A percentile compares a stretch with the other conserved stretches of the same genome.
phyloP scores from a whole-genome alignment of 2,329 filamentous ascomycete genomes.

The Gnomoniopsis smithogilvyi region DNA sequence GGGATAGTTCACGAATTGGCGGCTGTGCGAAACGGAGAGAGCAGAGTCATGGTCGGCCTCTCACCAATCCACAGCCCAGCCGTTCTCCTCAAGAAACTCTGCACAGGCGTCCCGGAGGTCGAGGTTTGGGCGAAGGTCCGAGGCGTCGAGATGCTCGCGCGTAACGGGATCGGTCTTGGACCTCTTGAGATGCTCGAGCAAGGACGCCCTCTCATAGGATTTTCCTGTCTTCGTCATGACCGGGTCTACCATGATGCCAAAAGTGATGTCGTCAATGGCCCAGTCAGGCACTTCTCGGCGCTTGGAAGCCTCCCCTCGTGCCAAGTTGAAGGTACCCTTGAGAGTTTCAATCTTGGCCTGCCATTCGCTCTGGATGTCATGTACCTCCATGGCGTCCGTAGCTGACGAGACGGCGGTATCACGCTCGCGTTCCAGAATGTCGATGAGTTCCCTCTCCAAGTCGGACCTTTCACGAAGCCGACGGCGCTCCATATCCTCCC shows the following conservation, averaged over 20 bases:
- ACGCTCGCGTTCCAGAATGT: constrained; percentile 44
- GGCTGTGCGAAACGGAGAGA: not conserved
- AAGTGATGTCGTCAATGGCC: constrained; percentile 73
- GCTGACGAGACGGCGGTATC: constrained; percentile 36
- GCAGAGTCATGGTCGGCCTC: constrained; percentile 13
- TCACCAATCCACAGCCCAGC: constrained; percentile 91
- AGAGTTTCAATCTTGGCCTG: constrained; percentile 43
- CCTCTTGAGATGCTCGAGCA: constrained; percentile 80
- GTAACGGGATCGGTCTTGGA: constrained; percentile 79
- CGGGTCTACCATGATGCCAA: constrained; percentile 71
- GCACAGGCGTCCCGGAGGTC: constrained; percentile 77
- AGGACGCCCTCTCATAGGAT: constrained; percentile 82
- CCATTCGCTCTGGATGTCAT: constrained; percentile 46
- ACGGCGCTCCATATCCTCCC: constrained; percentile 70
- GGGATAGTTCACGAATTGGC: not conserved
- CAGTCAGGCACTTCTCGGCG: constrained; percentile 68
- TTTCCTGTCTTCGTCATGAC: constrained; percentile 79
- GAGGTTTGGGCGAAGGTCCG: constrained; percentile 78
- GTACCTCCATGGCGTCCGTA: constrained; percentile 45
- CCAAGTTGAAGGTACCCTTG: constrained; percentile 48
- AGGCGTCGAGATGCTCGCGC: constrained; percentile 64
- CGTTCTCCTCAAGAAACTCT: constrained; percentile 81
- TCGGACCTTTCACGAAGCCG: constrained; percentile 53
- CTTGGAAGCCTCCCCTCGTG: constrained; percentile 41
- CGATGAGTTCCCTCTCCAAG: constrained; percentile 59